Base-by-base conservation (phyloP, 805 yeast species). In the Pichia manshurica region DNA sequence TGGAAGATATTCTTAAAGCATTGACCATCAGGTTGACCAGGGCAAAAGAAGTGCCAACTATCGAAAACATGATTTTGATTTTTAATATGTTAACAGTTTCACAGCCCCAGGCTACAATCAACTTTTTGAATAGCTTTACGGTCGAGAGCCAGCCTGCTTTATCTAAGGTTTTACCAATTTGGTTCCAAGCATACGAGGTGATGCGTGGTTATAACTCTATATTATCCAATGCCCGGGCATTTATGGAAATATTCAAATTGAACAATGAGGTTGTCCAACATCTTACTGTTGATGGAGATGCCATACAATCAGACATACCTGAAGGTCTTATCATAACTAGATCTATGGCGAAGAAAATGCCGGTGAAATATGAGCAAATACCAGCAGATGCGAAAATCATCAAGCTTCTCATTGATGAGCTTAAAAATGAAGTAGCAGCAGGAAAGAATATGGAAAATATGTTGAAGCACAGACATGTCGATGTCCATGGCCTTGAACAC, bases 121-220 rank as follows among this genome's bases (percentile, higher is more conserved):
- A 78, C 35, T 81, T 87, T 48, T 72, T 91, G 44, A 67, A 71
- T 19, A 64, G 65, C 8, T 67, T 77, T 48, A 37, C 45, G 35
- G 25, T 57, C 16, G 67, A 67, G 3, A 47, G 51, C 2, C 52
- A 16, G 49, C 56, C 71, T 22, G 82, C 84, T 1, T 67, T 89
- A 9, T 68, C 68, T 21, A 64, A 74, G 3, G 78, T 87, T 1
- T 62, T 91, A 44, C 82, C 83, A 2, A 82, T 85, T 44, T 93
- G 98, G 98, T 74, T 91, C 42, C 79, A 78, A 22, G 76, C 87
- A 2, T 90, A 87, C 64, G 91, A 87, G 56, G 79, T 83, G 2
- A 77, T 90, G 35, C 73, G 91, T 50, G 96, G 97, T 0, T 81
- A 75, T 48, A 85, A 81, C 23, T 79, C 79, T 49, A 87, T 90